phyloP scores from a whole-genome alignment of 331 rosid species.

The Ulmus americana region DNA sequence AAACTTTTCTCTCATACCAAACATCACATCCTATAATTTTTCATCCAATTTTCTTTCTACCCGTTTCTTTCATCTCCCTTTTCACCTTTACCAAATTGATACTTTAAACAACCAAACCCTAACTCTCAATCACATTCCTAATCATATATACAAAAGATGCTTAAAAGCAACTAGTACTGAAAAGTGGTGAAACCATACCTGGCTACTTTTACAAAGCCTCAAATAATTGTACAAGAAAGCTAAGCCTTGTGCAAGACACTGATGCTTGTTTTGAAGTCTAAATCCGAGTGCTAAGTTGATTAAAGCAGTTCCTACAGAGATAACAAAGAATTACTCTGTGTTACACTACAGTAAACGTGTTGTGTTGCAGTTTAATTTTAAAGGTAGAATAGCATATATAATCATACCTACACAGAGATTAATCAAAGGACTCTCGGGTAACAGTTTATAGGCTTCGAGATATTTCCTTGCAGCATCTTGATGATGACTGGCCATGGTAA shows the following conservation, averaged over 20 bases:
- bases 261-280: slow-evolving; percentile 87
- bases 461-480: slow-evolving; percentile 90
- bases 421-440: slow-evolving; percentile 67
- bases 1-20: too few species aligned
- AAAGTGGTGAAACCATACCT: slow-evolving; percentile 44
- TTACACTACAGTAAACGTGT: too few species aligned
- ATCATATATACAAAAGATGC: background rate
- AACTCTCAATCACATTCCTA: background rate
- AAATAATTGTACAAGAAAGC: slow-evolving; percentile 73
- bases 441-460: slow-evolving; percentile 69
- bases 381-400: slow-evolving; percentile 13
- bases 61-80: too few species aligned
- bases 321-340: background rate
- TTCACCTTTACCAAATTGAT: background rate
- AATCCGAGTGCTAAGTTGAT: slow-evolving; percentile 76
- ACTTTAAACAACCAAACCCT: background rate
- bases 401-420: slow-evolving; percentile 76
- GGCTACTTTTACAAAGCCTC: slow-evolving; percentile 61
- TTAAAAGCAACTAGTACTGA: background rate
- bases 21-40: too few species aligned
- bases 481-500: slow-evolving; percentile 58
- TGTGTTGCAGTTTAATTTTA: too few species aligned
- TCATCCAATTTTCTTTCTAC: too few species aligned
- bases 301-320: slow-evolving; percentile 60
- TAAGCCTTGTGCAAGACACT: slow-evolving; percentile 75